These are phyloP conservation scores for Candida pini DNA, from an alignment of 805 yeast species.

Conservation along the genomic window DNA sequence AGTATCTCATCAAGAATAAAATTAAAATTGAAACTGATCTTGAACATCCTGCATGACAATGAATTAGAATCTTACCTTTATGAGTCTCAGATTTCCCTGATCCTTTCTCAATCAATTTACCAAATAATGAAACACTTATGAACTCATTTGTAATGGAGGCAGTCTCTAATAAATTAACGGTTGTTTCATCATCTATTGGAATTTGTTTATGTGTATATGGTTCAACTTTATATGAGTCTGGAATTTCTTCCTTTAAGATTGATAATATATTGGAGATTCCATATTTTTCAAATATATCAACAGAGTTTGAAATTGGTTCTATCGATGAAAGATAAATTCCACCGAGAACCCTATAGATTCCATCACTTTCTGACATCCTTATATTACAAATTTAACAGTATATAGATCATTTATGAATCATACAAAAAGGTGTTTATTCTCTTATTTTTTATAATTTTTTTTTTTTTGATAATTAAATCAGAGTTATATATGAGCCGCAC, in stretches of 20 bases:
- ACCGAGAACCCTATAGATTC: constrained; percentile 63
- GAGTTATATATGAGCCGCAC: too few species aligned
- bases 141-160: constrained; percentile 60
- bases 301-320: constrained; percentile 51
- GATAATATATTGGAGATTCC: constrained; percentile 72
- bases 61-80: constrained; percentile 41
- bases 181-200: constrained; percentile 66
- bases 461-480: too few species aligned
- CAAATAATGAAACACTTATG: constrained; percentile 58
- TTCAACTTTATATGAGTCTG: constrained; percentile 39
- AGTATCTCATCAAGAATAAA: constrained; percentile 46
- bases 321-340: constrained; percentile 72
- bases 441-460: too few species aligned
- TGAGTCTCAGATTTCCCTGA: constrained; percentile 29
- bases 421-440: too few species aligned
- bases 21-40: constrained; percentile 41
- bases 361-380: too few species aligned
- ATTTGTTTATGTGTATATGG: constrained; percentile 54
- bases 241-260: constrained; percentile 57
- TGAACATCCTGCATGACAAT: constrained; percentile 49
- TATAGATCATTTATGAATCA: too few species aligned
- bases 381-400: too few species aligned
- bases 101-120: constrained; percentile 25
- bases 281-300: constrained; percentile 44
- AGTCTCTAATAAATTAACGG: constrained; percentile 57